These are phyloP conservation scores for Didymella lethalis DNA, from an alignment of 2,329 filamentous ascomycete genomes.

Conservation along the genomic window DNA sequence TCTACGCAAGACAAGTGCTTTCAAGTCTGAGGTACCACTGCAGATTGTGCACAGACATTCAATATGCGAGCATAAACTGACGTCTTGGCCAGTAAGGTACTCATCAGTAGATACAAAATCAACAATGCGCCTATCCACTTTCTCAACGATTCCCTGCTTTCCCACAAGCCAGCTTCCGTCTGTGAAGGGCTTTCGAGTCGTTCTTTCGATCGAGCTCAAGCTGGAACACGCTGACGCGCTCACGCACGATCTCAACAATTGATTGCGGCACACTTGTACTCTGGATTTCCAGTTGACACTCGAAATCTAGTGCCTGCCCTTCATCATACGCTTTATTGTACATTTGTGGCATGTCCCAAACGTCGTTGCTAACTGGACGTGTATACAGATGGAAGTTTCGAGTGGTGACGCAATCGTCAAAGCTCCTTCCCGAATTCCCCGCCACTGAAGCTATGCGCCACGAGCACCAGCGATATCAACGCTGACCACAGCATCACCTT, in stretches of 20 bases:
- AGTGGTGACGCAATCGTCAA: slow-evolving; percentile 40
- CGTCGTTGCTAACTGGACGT: background rate
- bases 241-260: background rate
- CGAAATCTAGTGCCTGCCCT: background rate
- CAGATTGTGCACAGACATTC: background rate
- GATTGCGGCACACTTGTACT: background rate
- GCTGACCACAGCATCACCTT: background rate
- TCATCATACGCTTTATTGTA: background rate
- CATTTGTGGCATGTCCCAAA: background rate
- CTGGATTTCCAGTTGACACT: background rate
- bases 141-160: too few species aligned
- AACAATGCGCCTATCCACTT: too few species aligned
- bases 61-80: background rate
- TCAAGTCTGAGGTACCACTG: too few species aligned
- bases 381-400: slow-evolving; percentile 4
- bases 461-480: slow-evolving; percentile 25
- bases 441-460: slow-evolving; percentile 35
- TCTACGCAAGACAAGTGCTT: too few species aligned
- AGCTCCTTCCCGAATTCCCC: slow-evolving; percentile 30
- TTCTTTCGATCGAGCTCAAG: too few species aligned
- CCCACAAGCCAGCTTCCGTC: too few species aligned
- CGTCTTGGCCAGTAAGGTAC: slow-evolving; percentile 4
- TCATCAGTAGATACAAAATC: background rate
- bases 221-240: background rate
- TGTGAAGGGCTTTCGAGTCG: too few species aligned